Evolutionary conservation across 2,329 filamentous ascomycete species (phyloP).

Genomic region (Scorias spongiosa): DNA sequence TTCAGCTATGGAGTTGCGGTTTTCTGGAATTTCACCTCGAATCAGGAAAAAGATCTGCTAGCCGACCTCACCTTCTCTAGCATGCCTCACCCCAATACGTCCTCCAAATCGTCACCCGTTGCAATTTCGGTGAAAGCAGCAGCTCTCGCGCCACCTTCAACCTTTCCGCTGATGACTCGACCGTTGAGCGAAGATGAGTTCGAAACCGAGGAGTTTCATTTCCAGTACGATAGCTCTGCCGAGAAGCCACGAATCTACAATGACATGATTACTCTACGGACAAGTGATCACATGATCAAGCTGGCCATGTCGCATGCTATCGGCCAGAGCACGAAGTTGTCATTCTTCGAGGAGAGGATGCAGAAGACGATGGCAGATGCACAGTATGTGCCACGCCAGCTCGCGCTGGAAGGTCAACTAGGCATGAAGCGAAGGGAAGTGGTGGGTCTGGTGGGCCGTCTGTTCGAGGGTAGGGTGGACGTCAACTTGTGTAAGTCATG

Average conservation of each 20-base stretch:
- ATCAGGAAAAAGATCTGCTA: slow-evolving; percentile 90
- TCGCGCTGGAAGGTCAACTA: slow-evolving; percentile 78
- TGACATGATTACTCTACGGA: slow-evolving; percentile 95
- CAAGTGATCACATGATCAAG: slow-evolving; percentile 97
- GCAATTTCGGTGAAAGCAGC: slow-evolving; percentile 13
- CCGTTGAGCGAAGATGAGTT: slow-evolving; percentile 80
- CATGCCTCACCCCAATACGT: not conserved
- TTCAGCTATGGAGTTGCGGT: slow-evolving; percentile 96
- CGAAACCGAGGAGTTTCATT: slow-evolving; percentile 96
- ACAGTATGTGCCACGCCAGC: slow-evolving; percentile 75
- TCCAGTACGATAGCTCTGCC: slow-evolving; percentile 81
- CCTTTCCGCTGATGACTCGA: slow-evolving; percentile 54
- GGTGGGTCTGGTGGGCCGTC: slow-evolving; percentile 71
- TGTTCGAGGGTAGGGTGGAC: slow-evolving; percentile 90
- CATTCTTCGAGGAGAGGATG: slow-evolving; percentile 94
- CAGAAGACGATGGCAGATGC: slow-evolving; percentile 83
- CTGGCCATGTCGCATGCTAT: slow-evolving; percentile 95
- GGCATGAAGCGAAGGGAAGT: slow-evolving; percentile 88
- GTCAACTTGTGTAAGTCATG: slow-evolving; percentile 78
- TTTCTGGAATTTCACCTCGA: slow-evolving; percentile 96
- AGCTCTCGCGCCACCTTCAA: slow-evolving; percentile 24
- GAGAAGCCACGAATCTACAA: slow-evolving; percentile 88
- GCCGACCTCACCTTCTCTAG: slow-evolving; percentile 79
- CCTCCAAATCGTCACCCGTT: not conserved
- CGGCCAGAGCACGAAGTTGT: slow-evolving; percentile 90